Evolutionary conservation across 208 protist genomes (phyloP).

Genomic region (Trichomonas vaginalis): DNA sequence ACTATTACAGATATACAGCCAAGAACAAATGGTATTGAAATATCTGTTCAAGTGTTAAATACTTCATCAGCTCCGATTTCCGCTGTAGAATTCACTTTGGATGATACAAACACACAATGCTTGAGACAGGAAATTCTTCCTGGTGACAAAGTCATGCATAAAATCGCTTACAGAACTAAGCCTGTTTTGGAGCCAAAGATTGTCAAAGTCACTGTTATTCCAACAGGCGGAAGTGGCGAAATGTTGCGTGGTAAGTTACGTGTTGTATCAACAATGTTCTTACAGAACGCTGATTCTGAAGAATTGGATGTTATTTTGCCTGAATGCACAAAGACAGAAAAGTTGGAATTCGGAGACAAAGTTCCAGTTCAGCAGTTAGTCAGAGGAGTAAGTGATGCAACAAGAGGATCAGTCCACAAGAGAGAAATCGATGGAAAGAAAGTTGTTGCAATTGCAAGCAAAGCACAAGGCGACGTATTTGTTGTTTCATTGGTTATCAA

Average conservation of each 20-base stretch:
- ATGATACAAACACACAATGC: neutral
- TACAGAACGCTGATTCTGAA: neutral
- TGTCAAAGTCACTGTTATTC: neutral
- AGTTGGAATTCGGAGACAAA: neutral
- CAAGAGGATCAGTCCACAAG: neutral
- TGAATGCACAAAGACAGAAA: neutral
- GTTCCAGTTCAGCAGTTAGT: neutral
- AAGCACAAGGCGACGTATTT: neutral
- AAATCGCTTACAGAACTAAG: neutral
- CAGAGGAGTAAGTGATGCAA: neutral
- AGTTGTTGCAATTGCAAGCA: neutral
- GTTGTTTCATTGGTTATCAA: neutral
- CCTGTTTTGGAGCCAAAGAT: neutral
- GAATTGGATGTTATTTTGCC: neutral
- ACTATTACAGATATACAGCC: neutral
- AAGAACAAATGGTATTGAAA: neutral
- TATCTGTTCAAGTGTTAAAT: neutral
- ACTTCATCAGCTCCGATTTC: neutral
- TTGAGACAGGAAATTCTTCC: neutral
- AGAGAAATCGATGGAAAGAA: neutral
- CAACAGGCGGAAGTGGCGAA: neutral
- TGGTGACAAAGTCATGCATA: neutral
- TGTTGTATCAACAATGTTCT: neutral
- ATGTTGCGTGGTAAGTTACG: neutral
- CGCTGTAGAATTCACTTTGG: neutral